These are phyloP conservation scores for Daldinia concentrica DNA, from an alignment of 495 filamentous ascomycete genomes.

Conservation along the genomic window DNA sequence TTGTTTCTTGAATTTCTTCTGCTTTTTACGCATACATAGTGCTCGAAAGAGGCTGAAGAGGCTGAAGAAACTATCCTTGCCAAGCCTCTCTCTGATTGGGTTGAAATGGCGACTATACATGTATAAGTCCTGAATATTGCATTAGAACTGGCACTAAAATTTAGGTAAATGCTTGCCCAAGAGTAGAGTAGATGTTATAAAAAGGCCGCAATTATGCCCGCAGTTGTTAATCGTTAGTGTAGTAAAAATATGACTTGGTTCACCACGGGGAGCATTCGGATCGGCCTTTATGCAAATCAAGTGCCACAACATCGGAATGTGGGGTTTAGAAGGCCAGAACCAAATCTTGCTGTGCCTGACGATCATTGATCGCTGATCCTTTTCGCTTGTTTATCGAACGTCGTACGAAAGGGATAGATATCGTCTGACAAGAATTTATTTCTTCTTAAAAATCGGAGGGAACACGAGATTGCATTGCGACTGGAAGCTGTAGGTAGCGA, in stretches of 20 bases:
- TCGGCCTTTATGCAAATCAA: constrained; percentile 11
- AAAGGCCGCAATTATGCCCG: background rate
- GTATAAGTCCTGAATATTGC: background rate
- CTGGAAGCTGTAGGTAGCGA: background rate
- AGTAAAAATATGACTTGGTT: background rate
- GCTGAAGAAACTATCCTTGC: constrained; percentile 17
- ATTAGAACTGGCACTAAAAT: background rate
- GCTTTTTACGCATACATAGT: background rate
- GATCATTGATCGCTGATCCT: constrained; percentile 35
- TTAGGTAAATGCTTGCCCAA: too few relatives aligned
- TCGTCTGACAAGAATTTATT: background rate
- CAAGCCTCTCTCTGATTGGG: constrained; percentile 12
- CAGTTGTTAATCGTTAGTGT: background rate
- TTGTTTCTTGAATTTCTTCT: background rate
- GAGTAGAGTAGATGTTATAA: background rate
- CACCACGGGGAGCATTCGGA: constrained; percentile 21
- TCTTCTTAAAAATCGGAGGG: background rate
- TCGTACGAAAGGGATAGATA: background rate
- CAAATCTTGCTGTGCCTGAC: constrained; percentile 36
- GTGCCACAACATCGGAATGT: constrained; percentile 26
- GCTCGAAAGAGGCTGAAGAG: constrained; percentile 16
- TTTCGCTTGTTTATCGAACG: background rate
- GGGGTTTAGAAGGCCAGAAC: constrained; percentile 26
- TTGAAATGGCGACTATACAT: background rate
- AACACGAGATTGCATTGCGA: constrained; percentile 2